Base-by-base conservation (phyloP, 2,329 filamentous ascomycete species). In the Sclerotiophoma versabilis region DNA sequence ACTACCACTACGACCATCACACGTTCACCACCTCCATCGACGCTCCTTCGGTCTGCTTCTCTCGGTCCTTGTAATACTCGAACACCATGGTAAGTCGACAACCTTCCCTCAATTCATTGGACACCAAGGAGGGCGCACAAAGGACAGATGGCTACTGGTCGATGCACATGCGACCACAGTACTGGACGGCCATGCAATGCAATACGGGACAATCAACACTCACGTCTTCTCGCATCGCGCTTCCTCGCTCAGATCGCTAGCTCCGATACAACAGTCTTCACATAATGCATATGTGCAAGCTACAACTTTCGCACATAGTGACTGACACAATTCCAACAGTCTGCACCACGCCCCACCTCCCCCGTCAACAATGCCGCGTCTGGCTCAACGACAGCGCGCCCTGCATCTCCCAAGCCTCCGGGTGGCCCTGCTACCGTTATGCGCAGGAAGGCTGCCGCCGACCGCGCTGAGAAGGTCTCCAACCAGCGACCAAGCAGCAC, bases 391-490 rank as follows among this genome's bases (percentile, higher is more conserved):
- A 84, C 87, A 72, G 87, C 84, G 72, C 91, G 93, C 63, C 88
- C 91, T 51, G 89, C 91, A 25, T 96, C 93, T 43, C 93, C 93
- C 58, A 88, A 91, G 70, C 89, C 92, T 60, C 95, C 95, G 22
- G 95, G 95, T 64, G 95, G 95, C 68, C 92, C 95, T 71, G 92
- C 95, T 76, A 96, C 93, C 65, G 93, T 92, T 59, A 96, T 99
- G 80, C 88, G 95, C 77, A 89, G 95, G 77, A 92, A 95, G 76
- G 93, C 95, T 36, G 95, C 95, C 25, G 93, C 93, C 70, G 95
- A 98, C 77, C 91, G 96, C 81, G 96, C 96, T 79, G 95, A 98
- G 80, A 95, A 96, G 80, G 87, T 93, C 69, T 93, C 93, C 72
- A 99, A 96, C 89, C 90, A 87, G 64, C 85, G 95, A 67, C 95